phyloP scores from a whole-genome alignment of 768 basidiomycete species.

The Naganishia onofrii region DNA sequence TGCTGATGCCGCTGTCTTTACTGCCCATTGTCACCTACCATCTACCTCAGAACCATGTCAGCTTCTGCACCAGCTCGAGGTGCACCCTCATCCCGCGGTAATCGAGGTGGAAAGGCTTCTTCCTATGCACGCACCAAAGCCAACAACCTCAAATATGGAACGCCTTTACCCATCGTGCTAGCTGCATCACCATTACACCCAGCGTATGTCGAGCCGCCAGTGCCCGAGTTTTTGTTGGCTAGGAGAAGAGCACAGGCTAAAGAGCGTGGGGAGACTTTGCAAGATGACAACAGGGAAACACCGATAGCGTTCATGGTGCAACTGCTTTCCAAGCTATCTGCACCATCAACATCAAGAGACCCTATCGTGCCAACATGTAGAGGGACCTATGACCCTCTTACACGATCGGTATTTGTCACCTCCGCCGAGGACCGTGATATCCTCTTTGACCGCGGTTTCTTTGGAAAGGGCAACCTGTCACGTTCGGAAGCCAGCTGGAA shows the following conservation, averaged over 20 bases:
- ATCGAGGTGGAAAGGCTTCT: slow-evolving; percentile 12
- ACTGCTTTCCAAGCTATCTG: slow-evolving; percentile 56
- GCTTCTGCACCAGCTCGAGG: slow-evolving; percentile 5
- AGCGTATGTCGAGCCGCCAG: slow-evolving; percentile 25
- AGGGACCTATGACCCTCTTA: slow-evolving; percentile 71
- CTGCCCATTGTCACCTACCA: not conserved
- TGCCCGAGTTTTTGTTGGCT: slow-evolving; percentile 13
- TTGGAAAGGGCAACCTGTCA: slow-evolving; percentile 92
- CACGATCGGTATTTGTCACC: slow-evolving; percentile 84
- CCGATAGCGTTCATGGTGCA: slow-evolving; percentile 47
- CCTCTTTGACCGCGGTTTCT: slow-evolving; percentile 89
- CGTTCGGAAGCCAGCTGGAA: slow-evolving; percentile 94
- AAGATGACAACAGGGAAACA: slow-evolving; percentile 1
- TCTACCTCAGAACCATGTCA: not conserved
- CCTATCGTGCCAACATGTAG: slow-evolving; percentile 70
- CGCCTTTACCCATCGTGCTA: slow-evolving; percentile 44
- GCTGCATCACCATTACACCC: slow-evolving; percentile 34
- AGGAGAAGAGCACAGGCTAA: slow-evolving; percentile 19
- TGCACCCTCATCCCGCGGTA: slow-evolving; percentile 5
- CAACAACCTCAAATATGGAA: slow-evolving; percentile 46
- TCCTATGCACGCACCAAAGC: slow-evolving; percentile 17
- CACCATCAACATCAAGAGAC: slow-evolving; percentile 57
- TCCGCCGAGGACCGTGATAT: slow-evolving; percentile 63
- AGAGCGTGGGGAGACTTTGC: slow-evolving; percentile 3
- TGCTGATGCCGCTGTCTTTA: not conserved